A percentile compares a stretch with the other conserved stretches of the same genome.
These are phyloP conservation scores for Trichophyton benhamiae DNA, from an alignment of 2,329 filamentous ascomycete species.

Conservation along the genomic window DNA sequence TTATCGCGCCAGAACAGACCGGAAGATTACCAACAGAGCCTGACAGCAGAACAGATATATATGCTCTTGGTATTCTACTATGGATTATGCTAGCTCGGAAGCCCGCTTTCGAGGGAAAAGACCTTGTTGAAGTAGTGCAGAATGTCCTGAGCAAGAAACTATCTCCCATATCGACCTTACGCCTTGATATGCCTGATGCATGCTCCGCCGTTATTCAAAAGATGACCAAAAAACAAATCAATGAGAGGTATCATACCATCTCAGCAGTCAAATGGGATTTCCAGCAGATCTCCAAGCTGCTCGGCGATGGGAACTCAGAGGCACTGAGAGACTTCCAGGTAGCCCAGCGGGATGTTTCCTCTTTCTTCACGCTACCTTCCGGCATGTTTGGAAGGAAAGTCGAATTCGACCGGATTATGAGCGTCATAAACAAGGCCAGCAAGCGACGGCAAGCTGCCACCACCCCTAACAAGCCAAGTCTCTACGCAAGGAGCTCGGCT, in stretches of 20 bases:
- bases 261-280: conserved; percentile 78
- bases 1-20: conserved; percentile 89
- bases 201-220: conserved; percentile 75
- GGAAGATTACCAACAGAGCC: conserved; percentile 86
- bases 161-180: conserved; percentile 60
- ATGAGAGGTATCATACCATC: conserved; percentile 78
- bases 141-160: conserved; percentile 71
- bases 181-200: conserved; percentile 73
- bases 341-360: conserved; percentile 75
- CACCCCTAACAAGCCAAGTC: conserved; percentile 21
- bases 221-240: conserved; percentile 79
- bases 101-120: conserved; percentile 65
- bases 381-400: conserved; percentile 66
- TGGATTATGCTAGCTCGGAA: conserved; percentile 74
- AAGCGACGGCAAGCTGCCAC: conserved; percentile 44
- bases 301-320: conserved; percentile 61
- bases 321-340: conserved; percentile 63
- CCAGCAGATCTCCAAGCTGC: conserved; percentile 56
- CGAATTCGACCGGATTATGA: conserved; percentile 58
- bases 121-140: conserved; percentile 81
- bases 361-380: conserved; percentile 76
- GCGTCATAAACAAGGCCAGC: conserved; percentile 64
- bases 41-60: conserved; percentile 84
- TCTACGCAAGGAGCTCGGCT: conserved; percentile 39
- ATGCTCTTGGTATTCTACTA: conserved; percentile 78